A percentile compares a stretch with the other conserved stretches of the same genome.
phyloP scores from a whole-genome alignment of 2,329 filamentous ascomycete genomes.

The Neonectria sp. region DNA sequence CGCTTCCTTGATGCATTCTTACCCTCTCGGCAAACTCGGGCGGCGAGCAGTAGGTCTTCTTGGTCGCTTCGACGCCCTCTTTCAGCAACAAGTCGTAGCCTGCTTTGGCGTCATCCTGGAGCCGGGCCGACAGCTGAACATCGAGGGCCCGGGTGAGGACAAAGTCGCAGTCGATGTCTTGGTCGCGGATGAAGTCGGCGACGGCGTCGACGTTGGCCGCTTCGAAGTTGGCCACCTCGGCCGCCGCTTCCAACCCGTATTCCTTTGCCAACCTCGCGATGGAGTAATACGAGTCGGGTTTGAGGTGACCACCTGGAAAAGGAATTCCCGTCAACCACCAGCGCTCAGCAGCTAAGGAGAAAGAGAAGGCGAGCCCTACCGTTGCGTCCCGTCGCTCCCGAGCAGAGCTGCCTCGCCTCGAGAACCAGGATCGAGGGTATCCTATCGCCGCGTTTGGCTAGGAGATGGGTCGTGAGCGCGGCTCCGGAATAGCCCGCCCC shows the following conservation, averaged over 20 bases:
- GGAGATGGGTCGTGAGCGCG: conserved; percentile 58
- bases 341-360: too few species aligned
- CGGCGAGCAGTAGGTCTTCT: background rate
- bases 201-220: conserved; percentile 41
- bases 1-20: too few species aligned
- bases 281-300: conserved; percentile 41
- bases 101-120: conserved; percentile 44
- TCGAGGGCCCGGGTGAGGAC: conserved; percentile 58
- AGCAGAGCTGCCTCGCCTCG: conserved; percentile 11
- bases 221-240: conserved; percentile 41
- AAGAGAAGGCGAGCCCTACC: background rate
- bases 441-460: conserved; percentile 32
- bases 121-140: conserved; percentile 50
- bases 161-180: conserved; percentile 61
- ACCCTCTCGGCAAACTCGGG: conserved; percentile 46
- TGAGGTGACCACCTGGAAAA: conserved; percentile 34
- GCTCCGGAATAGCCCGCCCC: conserved; percentile 63
- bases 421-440: conserved; percentile 8
- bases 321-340: background rate
- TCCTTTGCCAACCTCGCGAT: background rate
- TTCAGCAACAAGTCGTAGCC: conserved; percentile 51
- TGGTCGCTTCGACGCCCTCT: conserved; percentile 21
- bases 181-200: conserved; percentile 54
- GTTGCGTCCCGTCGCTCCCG: conserved; percentile 9
- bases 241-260: conserved; percentile 37